These are phyloP conservation scores for Boletus rex-veris DNA, from an alignment of 768 basidiomycete species.

Conservation along the genomic window DNA sequence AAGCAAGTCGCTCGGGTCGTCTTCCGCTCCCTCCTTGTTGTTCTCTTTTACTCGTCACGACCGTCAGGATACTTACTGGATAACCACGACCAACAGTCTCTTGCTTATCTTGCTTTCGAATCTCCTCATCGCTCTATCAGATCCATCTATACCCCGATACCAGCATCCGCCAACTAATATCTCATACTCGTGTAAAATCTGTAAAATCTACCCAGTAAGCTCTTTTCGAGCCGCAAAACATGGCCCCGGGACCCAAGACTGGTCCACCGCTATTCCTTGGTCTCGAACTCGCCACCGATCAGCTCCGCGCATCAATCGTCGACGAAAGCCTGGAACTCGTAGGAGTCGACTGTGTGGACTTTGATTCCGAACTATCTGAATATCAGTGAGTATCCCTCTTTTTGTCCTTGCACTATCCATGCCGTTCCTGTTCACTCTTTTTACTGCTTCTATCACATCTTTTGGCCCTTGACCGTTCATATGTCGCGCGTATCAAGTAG, in stretches of 20 bases:
- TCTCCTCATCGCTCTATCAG: not conserved
- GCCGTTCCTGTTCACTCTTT: not conserved
- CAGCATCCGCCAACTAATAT: conserved; percentile 21
- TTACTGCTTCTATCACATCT: not conserved
- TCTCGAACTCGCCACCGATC: conserved; percentile 81
- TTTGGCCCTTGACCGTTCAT: conserved; percentile 6
- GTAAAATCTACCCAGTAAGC: conserved; percentile 1
- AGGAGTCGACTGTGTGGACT: conserved; percentile 79
- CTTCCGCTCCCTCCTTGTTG: conserved; percentile 7
- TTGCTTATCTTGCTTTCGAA: conserved; percentile 13
- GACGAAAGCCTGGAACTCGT: conserved; percentile 81
- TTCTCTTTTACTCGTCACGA: conserved; percentile 25
- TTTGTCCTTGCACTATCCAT: not conserved
- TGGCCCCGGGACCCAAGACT: conserved; percentile 38
- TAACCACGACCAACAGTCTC: conserved; percentile 11
- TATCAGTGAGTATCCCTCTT: conserved; percentile 60
- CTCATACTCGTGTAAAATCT: conserved; percentile 5
- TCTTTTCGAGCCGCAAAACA: conserved; percentile 13
- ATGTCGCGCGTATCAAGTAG: conserved; percentile 5
- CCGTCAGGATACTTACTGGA: conserved; percentile 16
- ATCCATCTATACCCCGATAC: conserved; percentile 29
- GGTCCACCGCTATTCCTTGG: conserved; percentile 71
- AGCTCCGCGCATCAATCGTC: conserved; percentile 77
- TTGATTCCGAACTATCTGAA: conserved; percentile 75
- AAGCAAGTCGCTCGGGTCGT: conserved; percentile 13